Base-by-base conservation (phyloP, 768 basidiomycete genomes). In the Xerocomellus amylosporus region DNA sequence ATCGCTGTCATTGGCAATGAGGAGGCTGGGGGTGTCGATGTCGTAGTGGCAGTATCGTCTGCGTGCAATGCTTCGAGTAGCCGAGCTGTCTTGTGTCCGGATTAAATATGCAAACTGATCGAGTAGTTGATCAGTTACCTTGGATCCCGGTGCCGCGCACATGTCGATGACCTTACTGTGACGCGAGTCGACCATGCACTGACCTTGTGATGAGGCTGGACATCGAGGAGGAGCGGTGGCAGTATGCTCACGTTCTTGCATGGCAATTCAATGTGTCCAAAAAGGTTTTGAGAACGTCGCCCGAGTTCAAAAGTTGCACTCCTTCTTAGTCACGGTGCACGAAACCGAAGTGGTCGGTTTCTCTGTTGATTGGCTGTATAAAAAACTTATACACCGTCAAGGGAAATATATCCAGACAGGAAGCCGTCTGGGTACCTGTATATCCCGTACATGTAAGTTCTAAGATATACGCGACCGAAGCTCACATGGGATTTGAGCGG, bases 61-160 rank as follows among this genome's bases (percentile, higher is more conserved):
- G 90, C 83, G 66, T 99, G 97, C 2, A 98, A 77, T 1, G 94
- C 91, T 76, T 99, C 97, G 46, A 99, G 84, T 42, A 99, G 80
- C 75, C 98, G 97, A 9, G 94, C 92, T 8, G 96, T 97, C 88
- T 92, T 64, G 31, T 36, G 33, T 44, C 10, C 12, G 37, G 48
- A 31, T 44, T 53, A 30, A 53, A 38, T n/a, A 45, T 20, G 47
- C 1, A 42, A 48, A 38, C 39, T 4, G 15, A 41, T 46, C 2
- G 20, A 14, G 8, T 41, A 20, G 15, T 10, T 34, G 14, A 36
- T 22, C 43, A 4, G 41, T 48, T 59, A 90, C 91, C 77, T 99
- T 99, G 22, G 94, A 97, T 6, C 97, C 97, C 0, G 97, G 97
- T 2, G 97, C 96, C 17, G 97, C 97, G 67, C 97, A 99, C 91